Base-by-base conservation (phyloP, 768 basidiomycete species). In the Russula griseocarnosa region DNA sequence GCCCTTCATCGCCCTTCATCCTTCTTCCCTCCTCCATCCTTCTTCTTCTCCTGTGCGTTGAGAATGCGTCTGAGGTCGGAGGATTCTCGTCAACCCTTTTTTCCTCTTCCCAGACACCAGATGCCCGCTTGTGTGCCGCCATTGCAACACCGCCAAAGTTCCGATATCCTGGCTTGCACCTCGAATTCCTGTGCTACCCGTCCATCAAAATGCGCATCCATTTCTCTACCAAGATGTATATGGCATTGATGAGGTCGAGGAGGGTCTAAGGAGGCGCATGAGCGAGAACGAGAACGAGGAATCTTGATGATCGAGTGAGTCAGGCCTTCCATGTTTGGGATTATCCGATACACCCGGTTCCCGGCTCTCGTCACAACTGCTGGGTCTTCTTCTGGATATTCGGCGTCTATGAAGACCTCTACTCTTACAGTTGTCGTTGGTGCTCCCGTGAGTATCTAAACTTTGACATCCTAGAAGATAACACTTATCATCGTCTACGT, bases 241-340 rank as follows among this genome's bases (percentile, higher is more conserved):
- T n/a, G n/a, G n/a, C n/a, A n/a, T n/a, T n/a, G n/a, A n/a, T n/a
- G n/a, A n/a, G n/a, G n/a, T n/a, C n/a, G n/a, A n/a, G n/a, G n/a
- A n/a, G n/a, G n/a, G n/a, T n/a, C n/a, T n/a, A n/a, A n/a, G n/a
- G n/a, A n/a, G n/a, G n/a, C n/a, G n/a, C n/a, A n/a, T n/a, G n/a
- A n/a, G n/a, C n/a, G n/a, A n/a, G n/a, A n/a, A n/a, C n/a, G n/a
- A n/a, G n/a, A n/a, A n/a, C n/a, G n/a, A n/a, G n/a, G n/a, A n/a
- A n/a, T n/a, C n/a, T n/a, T n/a, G n/a, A n/a, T 94, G 69, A 72
- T 93, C 49, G 85, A 92, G 92, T 94, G 71, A 77, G 92, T 28
- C 28, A 5, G 28, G 28, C 28, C 28, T 28, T 28, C 28, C 5
- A 6, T 30, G 30, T 46, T 13, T 40, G 16, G 18, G 38, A 30